Base-by-base conservation (phyloP, 306 rosid genomes). In the Pachyrhizus erosus region DNA sequence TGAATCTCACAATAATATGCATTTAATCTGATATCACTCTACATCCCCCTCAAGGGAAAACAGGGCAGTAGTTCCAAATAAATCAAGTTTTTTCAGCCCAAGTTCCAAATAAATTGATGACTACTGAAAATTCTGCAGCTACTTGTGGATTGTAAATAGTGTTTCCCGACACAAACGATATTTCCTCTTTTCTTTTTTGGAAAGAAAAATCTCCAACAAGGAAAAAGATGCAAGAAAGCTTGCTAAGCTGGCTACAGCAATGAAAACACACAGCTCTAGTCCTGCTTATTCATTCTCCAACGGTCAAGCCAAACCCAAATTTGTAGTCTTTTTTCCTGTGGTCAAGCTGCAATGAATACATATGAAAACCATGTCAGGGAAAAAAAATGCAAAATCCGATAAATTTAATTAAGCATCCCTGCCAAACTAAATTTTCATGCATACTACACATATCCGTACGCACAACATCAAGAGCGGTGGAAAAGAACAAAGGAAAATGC, bases 271-370 rank as follows among this genome's bases (percentile, higher is more conserved):
- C 46, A 27, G 71, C 71, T 80, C 76, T 73, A 75, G 21, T 33
- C 83, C 33, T 5, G 84, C 86, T 73, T 78, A 80, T 76, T 92
- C 88, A 93, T 85, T 96, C 98, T 70, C 99, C 99, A 64, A 96
- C 97, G 10, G 94, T 93, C 92, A 96, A 88, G 78, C 99, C 99
- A 83, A 96, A 96, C 67, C 99, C 98, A 61, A 96, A 93, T 86
- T 93, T 96, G 97, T 93, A 96, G 88, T 96, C 99, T 75, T 93
- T 96, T 97, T 88, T 96, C 84, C 31, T 84, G 85, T 93, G 97
- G 83, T 96, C 99, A 75, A 96, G 90, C 97, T 93, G 98, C 94
- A 84, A 72, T 37, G 31, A 62, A 51, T 13, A 67, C 55, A 80
- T 9, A 73, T 24, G 80, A 45, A 71, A 66, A 24, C 65, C 57